Base-by-base conservation (phyloP, 805 yeast genomes). In the Pichia sporocuriosa region DNA sequence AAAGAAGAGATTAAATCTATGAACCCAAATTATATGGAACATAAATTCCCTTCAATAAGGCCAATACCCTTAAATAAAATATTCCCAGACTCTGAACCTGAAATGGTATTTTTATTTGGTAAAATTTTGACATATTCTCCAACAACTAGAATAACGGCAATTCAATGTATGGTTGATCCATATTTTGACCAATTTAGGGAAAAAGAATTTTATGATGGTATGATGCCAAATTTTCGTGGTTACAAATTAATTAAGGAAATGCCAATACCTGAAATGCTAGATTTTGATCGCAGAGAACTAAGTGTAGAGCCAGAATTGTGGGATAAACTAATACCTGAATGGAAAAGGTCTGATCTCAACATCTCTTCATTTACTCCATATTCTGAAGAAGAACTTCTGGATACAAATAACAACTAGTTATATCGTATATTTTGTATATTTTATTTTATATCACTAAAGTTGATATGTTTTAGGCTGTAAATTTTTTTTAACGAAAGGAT, bases 11-110 rank as follows among this genome's bases (percentile, higher is more conserved):
- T 90, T 52, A 76, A 80, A 58, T 76, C 88, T 47, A 93, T 90
- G 98, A 90, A 90, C 64, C 95, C 96, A 39, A 89, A 87, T 62
- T 93, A 90, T 66, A 85, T 87, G 82, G 97, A 93, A 62, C 97
- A 90, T 66, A 87, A 86, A 58, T 90, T 90, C 70, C 97, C 98
- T 4, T 73, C 61, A 47, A 84, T 84, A 51, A 81, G 81, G 59
- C 84, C 90, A 42, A 83, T 84, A 30, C 90, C 90, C 32, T 65
- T 84, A 45, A 59, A 66, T 28, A 80, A 77, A 52, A 80, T 83
- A 19, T 82, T 82, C 62, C 79, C 79, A 57, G 70, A 72, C 52
- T 65, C 71, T 56, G 67, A 75, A 48, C 43, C 61, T 45, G 71
- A 77, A 66, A 70, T 77, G 47, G 72, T 81, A 20, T 72, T 70